Base-by-base conservation (phyloP, 228 moss, liverwort and hornwort genomes). In the Sphagnum fallax region DNA sequence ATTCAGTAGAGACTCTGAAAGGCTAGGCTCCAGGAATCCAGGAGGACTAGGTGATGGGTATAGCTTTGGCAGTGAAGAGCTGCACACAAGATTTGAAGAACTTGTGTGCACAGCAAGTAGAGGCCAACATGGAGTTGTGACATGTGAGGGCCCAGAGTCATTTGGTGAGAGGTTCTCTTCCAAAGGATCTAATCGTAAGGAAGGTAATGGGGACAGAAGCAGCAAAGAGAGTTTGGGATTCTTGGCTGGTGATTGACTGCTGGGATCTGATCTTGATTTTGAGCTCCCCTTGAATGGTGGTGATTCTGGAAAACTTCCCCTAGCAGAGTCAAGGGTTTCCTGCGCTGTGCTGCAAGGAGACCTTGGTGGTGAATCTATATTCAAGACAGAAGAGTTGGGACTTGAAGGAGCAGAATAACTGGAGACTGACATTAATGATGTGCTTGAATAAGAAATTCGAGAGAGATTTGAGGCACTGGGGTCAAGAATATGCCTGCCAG, bases 401-500 rank as follows among this genome's bases (percentile, higher is more conserved):
- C 77, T 77, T 62, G 65, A 73, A 5, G 68, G 79, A 64, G 72
- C 82, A 47, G 85, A 82, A 64, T 10, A 68, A 60, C 82, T 85
- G 51, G 77, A 75, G 5, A 77, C 66, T 51, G 79, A 75, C 74
- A 75, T 65, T 53, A 85, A 60, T 4, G 62, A 62, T 68, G 77
- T 79, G 57, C 79, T 76, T 71, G 82, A 80, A 70, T 78, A 77
- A 50, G 78, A 81, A 47, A 69, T 12, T 32, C 75, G 76, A 50
- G 85, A 79, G 48, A 85, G 71, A 75, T 78, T 73, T 8, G 82
- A 82, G 49, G 53, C 16, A 72, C 79, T 79, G 48, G 77, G 73
- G 69, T 79, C 73, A 51, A 82, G 51, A 47, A 66, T 75, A 50
- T 66, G 61, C 62, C 55, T 72, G 70, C 73, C 66, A 18, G 73